A percentile compares a stretch with the other conserved stretches of the same genome.
Evolutionary conservation across 257 asterid species (phyloP).

Genomic region (Thymus quinquecostatus): DNA sequence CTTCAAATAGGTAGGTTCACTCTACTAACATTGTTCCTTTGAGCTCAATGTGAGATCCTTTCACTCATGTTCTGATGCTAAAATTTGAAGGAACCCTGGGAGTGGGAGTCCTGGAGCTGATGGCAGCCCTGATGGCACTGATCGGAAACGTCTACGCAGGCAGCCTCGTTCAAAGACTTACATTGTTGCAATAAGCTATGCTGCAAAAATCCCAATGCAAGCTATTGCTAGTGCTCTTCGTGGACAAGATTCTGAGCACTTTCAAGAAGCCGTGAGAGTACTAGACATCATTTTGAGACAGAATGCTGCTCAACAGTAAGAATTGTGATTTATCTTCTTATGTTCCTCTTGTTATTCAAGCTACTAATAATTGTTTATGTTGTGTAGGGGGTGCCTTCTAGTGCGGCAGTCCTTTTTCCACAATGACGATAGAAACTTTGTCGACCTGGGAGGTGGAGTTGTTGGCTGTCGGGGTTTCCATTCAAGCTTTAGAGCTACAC

Average conservation of each 20-base stretch:
- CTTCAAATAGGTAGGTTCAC: conserved; percentile 46
- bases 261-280: conserved; percentile 80
- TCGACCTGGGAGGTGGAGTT: conserved; percentile 69
- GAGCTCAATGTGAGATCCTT: neutral
- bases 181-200: conserved; percentile 61
- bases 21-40: neutral
- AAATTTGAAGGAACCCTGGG: conserved; percentile 40
- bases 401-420: conserved; percentile 73
- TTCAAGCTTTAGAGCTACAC: conserved; percentile 73
- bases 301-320: conserved; percentile 11
- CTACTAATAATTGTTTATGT: neutral
- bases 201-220: conserved; percentile 62
- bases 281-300: conserved; percentile 65
- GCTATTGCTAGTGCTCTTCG: conserved; percentile 56
- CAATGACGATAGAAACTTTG: conserved; percentile 53
- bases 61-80: neutral
- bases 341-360: neutral
- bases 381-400: conserved; percentile 71
- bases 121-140: conserved; percentile 47
- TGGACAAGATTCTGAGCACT: conserved; percentile 67
- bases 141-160: conserved; percentile 49
- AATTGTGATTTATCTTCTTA: too few relatives aligned
- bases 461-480: conserved; percentile 71
- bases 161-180: conserved; percentile 54
- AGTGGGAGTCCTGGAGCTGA: conserved; percentile 44